Evolutionary conservation across 1,284 basidiomycete species (phyloP).

Genomic region (Uromyces viciae-fabae): DNA sequence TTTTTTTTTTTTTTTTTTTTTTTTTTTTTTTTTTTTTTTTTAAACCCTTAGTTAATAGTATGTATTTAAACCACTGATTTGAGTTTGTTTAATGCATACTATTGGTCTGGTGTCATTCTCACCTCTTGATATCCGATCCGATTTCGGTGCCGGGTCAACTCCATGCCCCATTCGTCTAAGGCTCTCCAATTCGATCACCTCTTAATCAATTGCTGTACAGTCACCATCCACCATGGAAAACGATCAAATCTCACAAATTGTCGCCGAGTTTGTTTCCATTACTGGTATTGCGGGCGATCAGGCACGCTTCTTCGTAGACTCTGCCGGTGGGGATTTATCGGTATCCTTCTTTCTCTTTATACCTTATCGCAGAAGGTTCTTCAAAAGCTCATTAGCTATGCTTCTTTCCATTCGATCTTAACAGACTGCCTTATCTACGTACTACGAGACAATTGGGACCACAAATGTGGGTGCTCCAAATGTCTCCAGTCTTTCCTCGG

Average conservation of each 20-base stretch:
- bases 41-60: too few species aligned
- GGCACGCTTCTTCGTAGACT: conserved; percentile 56
- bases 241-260: background rate
- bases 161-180: too few species aligned
- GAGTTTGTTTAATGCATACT: too few species aligned
- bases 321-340: conserved; percentile 53
- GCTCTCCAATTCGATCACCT: conserved; percentile 10
- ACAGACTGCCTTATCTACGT: conserved; percentile 54
- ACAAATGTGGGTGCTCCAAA: conserved; percentile 45
- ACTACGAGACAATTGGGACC: conserved; percentile 53
- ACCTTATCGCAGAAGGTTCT: background rate
- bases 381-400: background rate
- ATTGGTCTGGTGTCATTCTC: too few species aligned
- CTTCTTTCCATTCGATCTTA: background rate
- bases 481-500: conserved; percentile 26
- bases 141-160: too few species aligned
- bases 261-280: conserved; percentile 47
- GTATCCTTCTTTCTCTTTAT: conserved; percentile 31
- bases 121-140: too few species aligned
- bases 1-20: too few species aligned
- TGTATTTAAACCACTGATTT: too few species aligned
- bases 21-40: too few species aligned
- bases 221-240: background rate
- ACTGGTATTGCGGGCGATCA: conserved; percentile 54
- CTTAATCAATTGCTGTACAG: background rate